These are phyloP conservation scores for Solanum acaule DNA, from an alignment of 257 asterid species.

Conservation along the genomic window DNA sequence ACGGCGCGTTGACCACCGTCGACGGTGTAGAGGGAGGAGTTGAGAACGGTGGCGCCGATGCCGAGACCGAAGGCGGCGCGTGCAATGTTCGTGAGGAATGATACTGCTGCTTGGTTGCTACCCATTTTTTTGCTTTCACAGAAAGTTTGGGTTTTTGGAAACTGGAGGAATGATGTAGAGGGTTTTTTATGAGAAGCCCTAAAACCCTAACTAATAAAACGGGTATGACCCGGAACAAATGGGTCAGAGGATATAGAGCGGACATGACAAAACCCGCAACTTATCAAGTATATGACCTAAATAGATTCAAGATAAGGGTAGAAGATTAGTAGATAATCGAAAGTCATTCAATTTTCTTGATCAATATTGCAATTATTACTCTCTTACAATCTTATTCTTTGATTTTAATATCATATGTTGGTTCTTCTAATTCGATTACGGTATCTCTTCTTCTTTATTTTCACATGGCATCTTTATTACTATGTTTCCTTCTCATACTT, in stretches of 20 bases:
- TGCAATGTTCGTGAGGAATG: conserved; percentile 54
- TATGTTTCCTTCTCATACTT: neutral
- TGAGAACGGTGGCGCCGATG: conserved; percentile 43
- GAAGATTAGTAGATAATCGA: neutral
- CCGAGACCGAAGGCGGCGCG: conserved; percentile 77
- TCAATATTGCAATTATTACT: neutral
- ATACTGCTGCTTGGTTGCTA: conserved; percentile 49
- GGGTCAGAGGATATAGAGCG: neutral
- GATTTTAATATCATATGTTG: neutral
- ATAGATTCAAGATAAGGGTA: neutral
- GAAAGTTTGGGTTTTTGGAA: neutral
- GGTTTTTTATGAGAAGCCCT: neutral
- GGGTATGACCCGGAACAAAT: neutral
- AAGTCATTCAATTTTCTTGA: neutral
- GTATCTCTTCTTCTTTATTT: neutral
- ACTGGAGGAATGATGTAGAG: neutral
- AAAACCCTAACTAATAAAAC: neutral
- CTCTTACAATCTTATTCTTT: neutral
- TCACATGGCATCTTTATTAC: neutral
- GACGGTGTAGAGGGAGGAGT: conserved; percentile 82
- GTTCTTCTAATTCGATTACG: neutral
- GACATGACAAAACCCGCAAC: neutral
- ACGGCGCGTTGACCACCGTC: conserved; percentile 98
- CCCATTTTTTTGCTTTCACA: conserved; percentile 29
- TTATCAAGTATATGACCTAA: neutral